Conservation (phyloP, 2,329 filamentous ascomycete genomes). For the Rhexocercosporidium sp. region DNA sequence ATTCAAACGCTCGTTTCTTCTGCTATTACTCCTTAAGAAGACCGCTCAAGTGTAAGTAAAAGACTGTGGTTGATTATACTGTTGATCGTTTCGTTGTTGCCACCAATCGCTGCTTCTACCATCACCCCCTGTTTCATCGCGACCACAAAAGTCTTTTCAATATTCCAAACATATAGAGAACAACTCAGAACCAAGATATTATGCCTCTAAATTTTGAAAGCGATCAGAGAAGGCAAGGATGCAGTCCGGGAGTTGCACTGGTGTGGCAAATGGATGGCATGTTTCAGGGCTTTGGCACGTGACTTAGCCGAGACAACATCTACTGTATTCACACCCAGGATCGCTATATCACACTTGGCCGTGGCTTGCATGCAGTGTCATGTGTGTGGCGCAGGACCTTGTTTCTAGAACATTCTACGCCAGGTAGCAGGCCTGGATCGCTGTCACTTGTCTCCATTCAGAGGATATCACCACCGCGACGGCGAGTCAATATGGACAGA, state of each 20-base stretch:
- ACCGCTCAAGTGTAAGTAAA: constrained; percentile 7
- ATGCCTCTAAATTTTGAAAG: constrained; percentile 3
- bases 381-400: no score
- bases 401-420: no score
- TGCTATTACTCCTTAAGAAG: constrained; percentile 6
- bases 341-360: no score
- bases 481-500: no score
- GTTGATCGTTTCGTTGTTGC: not conserved
- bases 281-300: no score
- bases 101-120: constrained; percentile 3
- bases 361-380: no score
- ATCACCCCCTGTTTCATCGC: not conserved
- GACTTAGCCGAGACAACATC: no score
- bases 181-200: not conserved
- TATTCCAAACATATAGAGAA: not conserved
- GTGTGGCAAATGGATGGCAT: not conserved
- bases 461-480: no score
- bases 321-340: no score
- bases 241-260: not conserved
- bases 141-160: not conserved
- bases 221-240: not conserved
- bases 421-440: no score
- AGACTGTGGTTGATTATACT: constrained; percentile 3
- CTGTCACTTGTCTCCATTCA: no score
- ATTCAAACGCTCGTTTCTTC: constrained; percentile 5